Conservation (phyloP, 2,329 filamentous ascomycete genomes). For the Xylaria sp. region DNA sequence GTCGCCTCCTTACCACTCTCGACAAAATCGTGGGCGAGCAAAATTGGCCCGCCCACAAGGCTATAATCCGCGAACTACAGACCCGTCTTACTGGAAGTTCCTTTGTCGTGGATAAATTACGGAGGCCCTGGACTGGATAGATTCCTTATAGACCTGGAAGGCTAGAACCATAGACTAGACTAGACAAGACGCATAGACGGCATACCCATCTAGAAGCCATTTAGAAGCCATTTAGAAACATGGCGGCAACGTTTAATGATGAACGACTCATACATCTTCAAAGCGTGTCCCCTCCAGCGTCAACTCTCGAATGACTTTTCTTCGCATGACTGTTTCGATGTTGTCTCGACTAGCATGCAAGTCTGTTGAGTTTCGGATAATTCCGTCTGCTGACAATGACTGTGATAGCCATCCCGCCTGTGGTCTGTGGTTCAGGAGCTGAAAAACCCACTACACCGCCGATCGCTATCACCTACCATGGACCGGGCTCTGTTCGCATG, state of each 20-base stretch:
- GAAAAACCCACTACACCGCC: slow-evolving; percentile 23
- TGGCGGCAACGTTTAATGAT: slow-evolving; percentile 11
- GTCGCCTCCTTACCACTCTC: slow-evolving; percentile 29
- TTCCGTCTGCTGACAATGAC: slow-evolving; percentile 28
- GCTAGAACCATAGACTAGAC: slow-evolving; percentile 18
- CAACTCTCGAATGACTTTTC: slow-evolving; percentile 14
- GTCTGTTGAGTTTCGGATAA: slow-evolving; percentile 21
- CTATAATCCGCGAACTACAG: slow-evolving; percentile 34
- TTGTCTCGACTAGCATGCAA: neutral
- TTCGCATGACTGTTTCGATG: slow-evolving; percentile 17
- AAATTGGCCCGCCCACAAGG: slow-evolving; percentile 35
- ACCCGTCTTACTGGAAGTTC: slow-evolving; percentile 24
- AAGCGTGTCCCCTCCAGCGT: neutral
- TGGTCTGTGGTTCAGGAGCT: neutral
- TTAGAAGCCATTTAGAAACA: neutral
- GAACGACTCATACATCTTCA: slow-evolving; percentile 11
- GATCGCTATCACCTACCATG: slow-evolving; percentile 29
- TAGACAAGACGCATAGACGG: neutral
- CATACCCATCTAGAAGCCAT: slow-evolving; percentile 10
- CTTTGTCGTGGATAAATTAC: slow-evolving; percentile 33
- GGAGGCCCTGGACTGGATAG: slow-evolving; percentile 32
- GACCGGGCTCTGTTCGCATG: neutral
- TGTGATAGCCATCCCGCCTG: neutral
- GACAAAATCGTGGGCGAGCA: slow-evolving; percentile 35
- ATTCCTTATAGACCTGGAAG: slow-evolving; percentile 14